phyloP scores from a whole-genome alignment of 169 alveolate species.

The Cryptosporidium felis region DNA sequence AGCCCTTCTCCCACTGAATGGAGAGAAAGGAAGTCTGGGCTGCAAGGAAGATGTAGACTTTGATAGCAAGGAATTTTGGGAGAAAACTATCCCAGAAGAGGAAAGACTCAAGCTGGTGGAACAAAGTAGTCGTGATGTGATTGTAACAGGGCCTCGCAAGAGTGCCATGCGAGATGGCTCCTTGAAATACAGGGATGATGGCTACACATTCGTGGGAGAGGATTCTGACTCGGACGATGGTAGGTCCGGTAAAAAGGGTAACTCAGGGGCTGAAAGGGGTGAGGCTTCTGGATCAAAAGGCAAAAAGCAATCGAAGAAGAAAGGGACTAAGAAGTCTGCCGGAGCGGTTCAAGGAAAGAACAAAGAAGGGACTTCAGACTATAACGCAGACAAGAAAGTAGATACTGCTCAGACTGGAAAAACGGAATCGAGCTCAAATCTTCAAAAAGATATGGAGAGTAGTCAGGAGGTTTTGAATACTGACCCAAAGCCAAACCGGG shows the following conservation, averaged over 20 bases:
- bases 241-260: background rate
- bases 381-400: background rate
- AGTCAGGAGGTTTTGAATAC: background rate
- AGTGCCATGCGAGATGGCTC: constrained; percentile 79
- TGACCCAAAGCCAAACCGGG: background rate
- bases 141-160: constrained; percentile 88
- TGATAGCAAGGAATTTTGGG: constrained; percentile 89
- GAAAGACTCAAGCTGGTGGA: constrained; percentile 84
- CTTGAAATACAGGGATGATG: constrained; percentile 20
- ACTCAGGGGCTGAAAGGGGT: background rate
- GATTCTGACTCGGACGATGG: background rate
- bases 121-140: constrained; percentile 80
- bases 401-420: background rate
- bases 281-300: background rate
- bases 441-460: background rate
- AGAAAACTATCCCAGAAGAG: constrained; percentile 86
- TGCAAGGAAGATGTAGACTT: constrained; percentile 78
- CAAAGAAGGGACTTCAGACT: background rate
- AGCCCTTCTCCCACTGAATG: constrained; percentile 5
- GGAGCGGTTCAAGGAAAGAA: background rate
- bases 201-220: constrained; percentile 9
- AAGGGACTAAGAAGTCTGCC: background rate
- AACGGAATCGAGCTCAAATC: background rate
- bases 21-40: constrained; percentile 30
- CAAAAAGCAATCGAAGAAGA: constrained; percentile 32